Conservation (phyloP, 1,284 basidiomycete genomes). For the Trametes hirsuta region DNA sequence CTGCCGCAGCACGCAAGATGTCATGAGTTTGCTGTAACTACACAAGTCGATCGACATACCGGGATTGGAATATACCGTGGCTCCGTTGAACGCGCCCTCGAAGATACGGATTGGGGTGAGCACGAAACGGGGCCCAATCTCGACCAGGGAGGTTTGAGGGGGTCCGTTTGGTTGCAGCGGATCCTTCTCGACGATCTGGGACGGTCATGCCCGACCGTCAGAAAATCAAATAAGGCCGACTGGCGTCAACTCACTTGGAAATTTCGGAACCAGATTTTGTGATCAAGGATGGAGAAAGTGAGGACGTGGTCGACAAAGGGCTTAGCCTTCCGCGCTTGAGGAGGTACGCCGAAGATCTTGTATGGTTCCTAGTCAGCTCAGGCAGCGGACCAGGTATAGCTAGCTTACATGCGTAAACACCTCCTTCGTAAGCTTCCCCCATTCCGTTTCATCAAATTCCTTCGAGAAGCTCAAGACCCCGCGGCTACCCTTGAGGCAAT, state of each 20-base stretch:
- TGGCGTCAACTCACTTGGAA: conserved; percentile 71
- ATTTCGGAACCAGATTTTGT: conserved; percentile 99
- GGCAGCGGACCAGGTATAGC: not conserved
- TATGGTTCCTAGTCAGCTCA: conserved; percentile 1
- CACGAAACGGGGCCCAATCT: conserved; percentile 98
- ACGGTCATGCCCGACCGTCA: too few species aligned
- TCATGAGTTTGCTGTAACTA: not conserved
- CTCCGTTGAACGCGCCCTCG: conserved; percentile 95
- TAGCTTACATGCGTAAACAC: conserved; percentile 90
- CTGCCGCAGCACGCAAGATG: conserved; percentile 43
- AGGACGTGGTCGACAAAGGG: conserved; percentile 99
- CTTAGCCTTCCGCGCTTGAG: conserved; percentile 87
- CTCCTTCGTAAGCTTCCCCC: conserved; percentile 92
- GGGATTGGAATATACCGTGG: conserved; percentile 95
- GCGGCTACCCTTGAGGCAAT: conserved; percentile 95
- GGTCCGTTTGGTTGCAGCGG: conserved; percentile 74
- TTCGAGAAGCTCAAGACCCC: conserved; percentile 94
- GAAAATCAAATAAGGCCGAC: too few species aligned
- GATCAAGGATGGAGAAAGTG: conserved; percentile 94
- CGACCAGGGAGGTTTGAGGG: conserved; percentile 81
- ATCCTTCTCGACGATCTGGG: conserved; percentile 79
- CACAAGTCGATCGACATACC: conserved; percentile 49
- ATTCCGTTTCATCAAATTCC: conserved; percentile 88
- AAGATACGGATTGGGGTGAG: conserved; percentile 98
- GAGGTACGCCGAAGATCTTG: conserved; percentile 95